A percentile compares a stretch with the other conserved stretches of the same genome.
These are phyloP conservation scores for Termitomyces sp. DNA, from an alignment of 768 basidiomycete species.

Conservation along the genomic window DNA sequence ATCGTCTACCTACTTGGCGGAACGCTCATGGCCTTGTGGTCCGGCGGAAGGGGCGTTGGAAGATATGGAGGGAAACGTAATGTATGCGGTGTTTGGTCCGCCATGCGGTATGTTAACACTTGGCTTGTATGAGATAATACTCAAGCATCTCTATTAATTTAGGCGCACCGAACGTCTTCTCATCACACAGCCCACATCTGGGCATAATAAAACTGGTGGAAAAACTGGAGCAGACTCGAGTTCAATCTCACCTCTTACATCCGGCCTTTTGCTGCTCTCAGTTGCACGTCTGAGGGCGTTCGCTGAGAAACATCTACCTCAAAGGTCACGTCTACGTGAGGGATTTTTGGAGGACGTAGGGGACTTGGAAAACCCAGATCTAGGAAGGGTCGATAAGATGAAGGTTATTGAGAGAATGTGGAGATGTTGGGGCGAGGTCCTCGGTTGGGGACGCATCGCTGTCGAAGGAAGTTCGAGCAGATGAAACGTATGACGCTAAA, in stretches of 20 bases:
- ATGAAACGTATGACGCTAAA: not conserved
- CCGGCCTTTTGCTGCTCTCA: slow-evolving; percentile 72
- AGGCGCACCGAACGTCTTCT: slow-evolving; percentile 72
- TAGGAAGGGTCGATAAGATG: slow-evolving; percentile 71
- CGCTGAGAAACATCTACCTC: slow-evolving; percentile 54
- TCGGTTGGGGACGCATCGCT: slow-evolving; percentile 52
- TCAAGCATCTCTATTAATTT: not conserved
- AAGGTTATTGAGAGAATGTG: slow-evolving; percentile 83
- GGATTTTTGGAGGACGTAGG: slow-evolving; percentile 84
- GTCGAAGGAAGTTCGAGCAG: slow-evolving; percentile 10
- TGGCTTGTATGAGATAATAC: not conserved
- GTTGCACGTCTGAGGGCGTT: slow-evolving; percentile 64
- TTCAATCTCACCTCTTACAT: slow-evolving; percentile 46
- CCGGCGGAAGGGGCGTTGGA: slow-evolving; percentile 43
- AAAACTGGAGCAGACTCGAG: slow-evolving; percentile 14
- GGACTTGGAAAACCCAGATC: slow-evolving; percentile 72
- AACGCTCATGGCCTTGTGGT: slow-evolving; percentile 48
- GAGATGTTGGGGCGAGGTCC: slow-evolving; percentile 75
- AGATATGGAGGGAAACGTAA: slow-evolving; percentile 56
- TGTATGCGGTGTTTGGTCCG: slow-evolving; percentile 60
- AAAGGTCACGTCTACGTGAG: slow-evolving; percentile 58
- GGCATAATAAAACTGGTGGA: not conserved
- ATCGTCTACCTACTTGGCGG: slow-evolving; percentile 69
- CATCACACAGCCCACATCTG: slow-evolving; percentile 38
- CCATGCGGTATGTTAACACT: slow-evolving; percentile 53